Conservation (phyloP, 2,329 filamentous ascomycete genomes). For the Trichoderma aggressivum region DNA sequence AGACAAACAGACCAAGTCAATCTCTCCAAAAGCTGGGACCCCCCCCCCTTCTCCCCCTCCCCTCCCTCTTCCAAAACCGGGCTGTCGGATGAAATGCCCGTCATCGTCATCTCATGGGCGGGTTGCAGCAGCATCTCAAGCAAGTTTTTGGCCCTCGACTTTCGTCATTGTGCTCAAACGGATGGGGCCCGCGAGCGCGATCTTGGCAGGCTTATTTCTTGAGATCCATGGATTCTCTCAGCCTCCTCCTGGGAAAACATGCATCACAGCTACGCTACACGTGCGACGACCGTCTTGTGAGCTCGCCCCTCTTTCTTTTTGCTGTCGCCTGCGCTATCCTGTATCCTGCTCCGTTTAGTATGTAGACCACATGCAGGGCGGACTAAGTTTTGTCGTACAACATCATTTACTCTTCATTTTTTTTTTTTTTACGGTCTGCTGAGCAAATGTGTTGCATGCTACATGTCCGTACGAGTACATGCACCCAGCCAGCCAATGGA, state of each 20-base stretch:
- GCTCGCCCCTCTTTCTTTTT: neutral
- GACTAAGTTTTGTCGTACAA: neutral
- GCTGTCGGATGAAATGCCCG: conserved; percentile 1
- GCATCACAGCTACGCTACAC: neutral
- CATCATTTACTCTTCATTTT: neutral
- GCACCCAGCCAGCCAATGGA: neutral
- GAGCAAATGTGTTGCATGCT: neutral
- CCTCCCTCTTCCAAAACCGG: neutral
- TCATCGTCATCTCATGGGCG: conserved; percentile 14
- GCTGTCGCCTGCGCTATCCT: neutral
- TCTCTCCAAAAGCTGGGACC: neutral
- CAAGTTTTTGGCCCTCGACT: conserved; percentile 1
- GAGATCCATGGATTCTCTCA: conserved; percentile 3
- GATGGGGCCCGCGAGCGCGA: neutral
- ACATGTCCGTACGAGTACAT: neutral
- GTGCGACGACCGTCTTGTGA: neutral
- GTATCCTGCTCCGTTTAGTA: neutral
- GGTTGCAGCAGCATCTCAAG: neutral
- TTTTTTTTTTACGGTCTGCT: neutral
- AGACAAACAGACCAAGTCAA: neutral
- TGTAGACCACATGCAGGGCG: neutral
- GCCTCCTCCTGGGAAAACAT: neutral
- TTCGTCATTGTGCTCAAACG: conserved; percentile 7
- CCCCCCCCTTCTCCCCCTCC: neutral
- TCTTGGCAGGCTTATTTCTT: conserved; percentile 1